Evolutionary conservation across 148 eudicot genomes (phyloP), one percentile per base, ranked within the genome.

Genomic region (Vaccinium darrowii): DNA sequence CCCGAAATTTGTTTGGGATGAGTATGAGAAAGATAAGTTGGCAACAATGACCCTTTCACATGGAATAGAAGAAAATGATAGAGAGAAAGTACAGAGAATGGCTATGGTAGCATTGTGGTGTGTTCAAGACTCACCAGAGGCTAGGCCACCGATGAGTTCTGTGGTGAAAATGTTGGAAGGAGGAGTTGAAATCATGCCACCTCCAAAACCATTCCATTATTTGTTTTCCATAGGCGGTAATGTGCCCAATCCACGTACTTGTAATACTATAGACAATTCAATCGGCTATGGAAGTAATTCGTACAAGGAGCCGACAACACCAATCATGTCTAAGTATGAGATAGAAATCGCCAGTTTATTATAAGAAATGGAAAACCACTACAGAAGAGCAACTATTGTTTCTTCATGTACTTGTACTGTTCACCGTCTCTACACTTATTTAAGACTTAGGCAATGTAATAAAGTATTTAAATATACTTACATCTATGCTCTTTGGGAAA

Each of bases 111-210:
- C 83, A 39, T 47, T 81, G n/a, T 81, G 83, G 83, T 81, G 83
- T 18, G 83, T 81, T 81, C 83, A 81, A 12, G 83, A 81, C 83
- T 81, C 83, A 15, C 83, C 83, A 0, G 21, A 43, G 21, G 19
- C 10, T 19, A 62, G 83, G 36, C 83, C 75, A 21, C 73, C 74
- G 7, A 81, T 81, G 75, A 81, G 56, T 33, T 54, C 19, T 39
- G 83, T 63, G 74, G 83, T 81, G 54, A 81, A 63, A 63, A 81
- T 81, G 83, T 14, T 81, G 36, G 83, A 63, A 27, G 83, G 74
- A 39, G 83, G 33, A 43, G 56, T 81, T 19, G 75, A 81, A 36
- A 14, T 81, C 19, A 47, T 10, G 54, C 83, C 83, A 52, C 83
- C 83, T 2, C 69, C 52, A 0, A 79, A 57, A 36, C 82, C 82